Percentiles rank a stretch among this genome's conserved stretches.
phyloP scores from a whole-genome alignment of 2,329 filamentous ascomycete species.

The Sclerotiophoma versabilis region DNA sequence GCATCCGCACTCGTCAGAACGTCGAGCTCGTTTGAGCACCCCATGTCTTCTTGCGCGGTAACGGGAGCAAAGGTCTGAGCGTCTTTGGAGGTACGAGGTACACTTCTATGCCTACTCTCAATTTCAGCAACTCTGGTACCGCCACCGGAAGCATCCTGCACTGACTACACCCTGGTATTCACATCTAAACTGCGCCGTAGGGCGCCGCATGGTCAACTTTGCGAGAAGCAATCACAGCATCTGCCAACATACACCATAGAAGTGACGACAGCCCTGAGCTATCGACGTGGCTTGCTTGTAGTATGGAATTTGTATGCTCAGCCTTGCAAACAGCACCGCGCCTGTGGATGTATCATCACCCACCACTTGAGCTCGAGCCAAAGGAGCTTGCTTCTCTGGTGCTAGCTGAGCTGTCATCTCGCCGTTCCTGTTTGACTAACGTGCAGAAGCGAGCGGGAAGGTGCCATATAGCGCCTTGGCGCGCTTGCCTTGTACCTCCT shows the following conservation, averaged over 20 bases:
- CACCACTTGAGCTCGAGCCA: constrained; percentile 14
- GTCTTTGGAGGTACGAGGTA: constrained; percentile 18
- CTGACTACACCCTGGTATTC: not conserved
- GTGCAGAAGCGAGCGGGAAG: constrained; percentile 39
- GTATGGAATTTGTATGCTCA: constrained; percentile 22
- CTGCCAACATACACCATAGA: constrained; percentile 20
- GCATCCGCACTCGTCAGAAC: constrained; percentile 9
- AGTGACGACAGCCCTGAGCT: constrained; percentile 20
- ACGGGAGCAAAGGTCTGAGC: constrained; percentile 22
- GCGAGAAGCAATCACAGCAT: constrained; percentile 21
- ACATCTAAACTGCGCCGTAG: not conserved
- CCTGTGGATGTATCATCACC: constrained; percentile 21
- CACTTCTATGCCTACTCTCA: constrained; percentile 1
- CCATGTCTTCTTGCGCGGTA: constrained; percentile 23
- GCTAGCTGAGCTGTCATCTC: constrained; percentile 39
- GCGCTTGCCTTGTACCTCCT: constrained; percentile 7
- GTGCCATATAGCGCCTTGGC: constrained; percentile 37
- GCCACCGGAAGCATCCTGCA: constrained; percentile 24
- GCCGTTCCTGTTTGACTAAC: constrained; percentile 39
- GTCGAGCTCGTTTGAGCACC: constrained; percentile 24
- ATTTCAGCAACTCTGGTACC: constrained; percentile 22
- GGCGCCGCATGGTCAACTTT: constrained; percentile 3
- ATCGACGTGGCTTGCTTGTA: constrained; percentile 37
- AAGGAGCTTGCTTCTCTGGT: constrained; percentile 35
- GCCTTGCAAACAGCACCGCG: constrained; percentile 18